Evolutionary conservation across 768 basidiomycete genomes (phyloP).

Genomic region (Hypholoma sublateritium): DNA sequence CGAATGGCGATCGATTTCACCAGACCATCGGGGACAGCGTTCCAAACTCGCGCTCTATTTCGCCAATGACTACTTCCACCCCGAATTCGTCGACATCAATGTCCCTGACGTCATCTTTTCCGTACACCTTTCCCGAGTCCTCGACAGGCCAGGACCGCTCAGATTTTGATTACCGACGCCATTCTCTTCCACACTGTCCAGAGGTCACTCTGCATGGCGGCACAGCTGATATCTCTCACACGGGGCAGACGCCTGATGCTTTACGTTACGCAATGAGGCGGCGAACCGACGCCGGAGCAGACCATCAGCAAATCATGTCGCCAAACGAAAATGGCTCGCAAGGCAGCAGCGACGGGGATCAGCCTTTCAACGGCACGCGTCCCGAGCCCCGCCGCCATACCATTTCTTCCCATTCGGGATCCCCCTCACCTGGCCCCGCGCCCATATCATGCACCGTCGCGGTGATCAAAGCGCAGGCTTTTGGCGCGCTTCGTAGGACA

Average conservation of each 20-base stretch:
- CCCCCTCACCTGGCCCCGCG: slow-evolving; percentile 44
- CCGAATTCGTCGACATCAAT: slow-evolving; percentile 60
- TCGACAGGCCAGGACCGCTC: slow-evolving; percentile 52
- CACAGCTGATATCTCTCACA: slow-evolving; percentile 66
- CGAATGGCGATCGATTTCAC: slow-evolving; percentile 23
- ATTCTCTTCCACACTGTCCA: slow-evolving; percentile 48
- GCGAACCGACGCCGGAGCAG: slow-evolving; percentile 46
- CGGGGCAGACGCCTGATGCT: slow-evolving; percentile 49
- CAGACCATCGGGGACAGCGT: slow-evolving; percentile 18
- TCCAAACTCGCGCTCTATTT: slow-evolving; percentile 65
- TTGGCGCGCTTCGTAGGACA: slow-evolving; percentile 80
- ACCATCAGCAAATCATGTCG: slow-evolving; percentile 44
- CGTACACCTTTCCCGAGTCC: slow-evolving; percentile 62
- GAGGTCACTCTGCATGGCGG: slow-evolving; percentile 75
- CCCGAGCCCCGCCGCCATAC: slow-evolving; percentile 48
- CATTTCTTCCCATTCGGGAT: slow-evolving; percentile 46
- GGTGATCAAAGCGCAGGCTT: slow-evolving; percentile 89
- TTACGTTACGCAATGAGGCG: slow-evolving; percentile 57
- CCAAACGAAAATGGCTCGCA: slow-evolving; percentile 51
- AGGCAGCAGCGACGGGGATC: slow-evolving; percentile 58
- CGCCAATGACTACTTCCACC: slow-evolving; percentile 59
- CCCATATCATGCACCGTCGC: slow-evolving; percentile 78
- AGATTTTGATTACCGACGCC: slow-evolving; percentile 68
- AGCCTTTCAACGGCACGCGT: slow-evolving; percentile 34
- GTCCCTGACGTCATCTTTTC: slow-evolving; percentile 65